These are phyloP conservation scores for Skeletonema marinoi DNA, from an alignment of 108 stramenopile species.

Conservation along the genomic window DNA sequence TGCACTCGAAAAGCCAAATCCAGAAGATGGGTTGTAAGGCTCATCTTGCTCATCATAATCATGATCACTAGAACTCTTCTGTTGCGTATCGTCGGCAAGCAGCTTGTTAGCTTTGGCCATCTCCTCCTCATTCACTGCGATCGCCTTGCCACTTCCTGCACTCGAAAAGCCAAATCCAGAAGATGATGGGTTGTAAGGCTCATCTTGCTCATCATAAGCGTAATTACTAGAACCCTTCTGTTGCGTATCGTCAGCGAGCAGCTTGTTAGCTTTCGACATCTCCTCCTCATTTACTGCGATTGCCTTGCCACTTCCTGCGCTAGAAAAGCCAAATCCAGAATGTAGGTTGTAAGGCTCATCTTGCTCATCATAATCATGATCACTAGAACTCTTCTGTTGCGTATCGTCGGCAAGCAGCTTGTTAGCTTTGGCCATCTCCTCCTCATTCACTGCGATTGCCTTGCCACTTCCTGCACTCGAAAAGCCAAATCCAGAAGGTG, in stretches of 20 bases:
- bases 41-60: constrained; percentile 7
- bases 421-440: constrained; percentile 1
- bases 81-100: background rate
- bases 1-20: constrained; percentile 2
- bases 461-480: constrained; percentile 8
- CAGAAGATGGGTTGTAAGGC: background rate
- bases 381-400: background rate
- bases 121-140: background rate
- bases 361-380: background rate
- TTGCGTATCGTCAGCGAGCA: constrained; percentile 16
- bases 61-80: background rate
- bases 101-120: background rate
- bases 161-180: background rate
- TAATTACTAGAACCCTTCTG: no score
- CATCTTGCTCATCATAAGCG: no score
- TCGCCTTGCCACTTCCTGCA: background rate
- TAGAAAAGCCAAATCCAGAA: constrained; percentile 22
- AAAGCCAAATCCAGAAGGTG: background rate
- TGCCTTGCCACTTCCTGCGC: constrained; percentile 25
- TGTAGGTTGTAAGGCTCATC: background rate
- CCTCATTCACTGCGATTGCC: constrained; percentile 1
- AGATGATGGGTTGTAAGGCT: background rate
- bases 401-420: constrained; percentile 1
- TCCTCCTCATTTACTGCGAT: constrained; percentile 35
- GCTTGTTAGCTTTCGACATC: constrained; percentile 21